Evolutionary conservation across 2,329 filamentous ascomycete genomes (phyloP), one percentile per base, ranked within the genome.

Genomic region (Metarhizium humberi): DNA sequence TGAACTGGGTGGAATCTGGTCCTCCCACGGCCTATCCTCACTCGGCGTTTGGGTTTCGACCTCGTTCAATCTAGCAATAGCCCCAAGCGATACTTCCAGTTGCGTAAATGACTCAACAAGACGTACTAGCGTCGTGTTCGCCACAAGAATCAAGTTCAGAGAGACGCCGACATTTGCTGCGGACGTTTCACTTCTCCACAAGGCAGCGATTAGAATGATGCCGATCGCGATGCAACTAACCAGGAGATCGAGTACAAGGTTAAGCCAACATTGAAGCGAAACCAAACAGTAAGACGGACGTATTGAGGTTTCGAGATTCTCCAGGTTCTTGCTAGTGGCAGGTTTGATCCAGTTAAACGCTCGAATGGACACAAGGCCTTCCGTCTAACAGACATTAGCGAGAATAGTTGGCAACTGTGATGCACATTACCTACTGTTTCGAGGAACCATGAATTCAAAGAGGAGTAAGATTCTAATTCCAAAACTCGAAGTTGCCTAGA

Each of bases 401-500:
- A 25, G 25, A 25, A 25, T 25, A 25, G 25, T 25, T 25, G 25
- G 25, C 25, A 25, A 25, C 25, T 25, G 25, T 25, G 25, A 25
- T 5, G 47, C 29, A 13, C 4, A 30, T 10, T 36, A 56, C 14
- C 51, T 57, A 55, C 67, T 0, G 73, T 70, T 59, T 77, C 73
- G 4, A 76, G 55, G 18, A 76, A 70, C 48, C 62, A 68, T 0
- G 68, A 69, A 46, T 65, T 77, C 0, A 83, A 66, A 0, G 73
- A 74, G 0, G 79, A 72, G 50, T 76, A 76, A 0, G 78, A 73
- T 58, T 83, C 78, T 1, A 84, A 69, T 51, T 83, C 80, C 32
- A 83, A 63, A 13, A 78, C 71, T 42, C 79, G 76, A 3, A 84
- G 66, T 59, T 83, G 81, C 0, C 80, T 73, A 0, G 80, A 82